Conservation (phyloP, 169 alveolate species). For the Cyclospora cayetanensis region DNA sequence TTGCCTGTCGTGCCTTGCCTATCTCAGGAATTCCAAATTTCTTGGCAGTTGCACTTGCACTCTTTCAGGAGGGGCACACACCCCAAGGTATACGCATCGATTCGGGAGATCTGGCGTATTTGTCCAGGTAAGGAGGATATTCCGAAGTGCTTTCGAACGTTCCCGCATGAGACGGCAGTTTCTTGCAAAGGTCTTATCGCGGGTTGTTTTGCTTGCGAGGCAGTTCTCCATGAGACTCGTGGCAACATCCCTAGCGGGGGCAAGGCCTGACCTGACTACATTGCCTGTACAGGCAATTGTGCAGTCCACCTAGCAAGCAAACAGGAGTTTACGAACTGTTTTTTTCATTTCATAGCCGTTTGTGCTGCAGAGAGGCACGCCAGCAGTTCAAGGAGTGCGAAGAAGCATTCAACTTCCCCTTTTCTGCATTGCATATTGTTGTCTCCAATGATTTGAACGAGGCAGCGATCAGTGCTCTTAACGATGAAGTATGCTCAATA, state of each 20-base stretch:
- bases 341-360: background rate
- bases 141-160: background rate
- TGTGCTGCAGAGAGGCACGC: slow-evolving; percentile 38
- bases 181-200: too few relatives aligned
- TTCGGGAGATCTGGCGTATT: slow-evolving; percentile 89
- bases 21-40: slow-evolving; percentile 88
- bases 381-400: background rate
- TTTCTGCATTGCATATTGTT: slow-evolving; percentile 77
- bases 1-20: slow-evolving; percentile 54
- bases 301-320: too few relatives aligned
- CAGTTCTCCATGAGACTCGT: too few relatives aligned
- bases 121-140: slow-evolving; percentile 54
- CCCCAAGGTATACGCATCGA: slow-evolving; percentile 92
- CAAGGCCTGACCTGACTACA: too few relatives aligned
- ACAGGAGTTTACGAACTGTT: background rate
- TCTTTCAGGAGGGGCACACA: slow-evolving; percentile 79
- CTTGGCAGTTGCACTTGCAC: slow-evolving; percentile 85
- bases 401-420: slow-evolving; percentile 40
- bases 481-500: slow-evolving; percentile 81
- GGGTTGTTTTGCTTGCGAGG: too few relatives aligned
- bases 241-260: too few relatives aligned
- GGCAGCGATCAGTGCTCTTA: slow-evolving; percentile 69
- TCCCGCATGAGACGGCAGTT: too few relatives aligned
- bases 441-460: slow-evolving; percentile 92
- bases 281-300: too few relatives aligned